Base-by-base conservation (phyloP, 345 rosid genomes). In the Populus nigra region DNA sequence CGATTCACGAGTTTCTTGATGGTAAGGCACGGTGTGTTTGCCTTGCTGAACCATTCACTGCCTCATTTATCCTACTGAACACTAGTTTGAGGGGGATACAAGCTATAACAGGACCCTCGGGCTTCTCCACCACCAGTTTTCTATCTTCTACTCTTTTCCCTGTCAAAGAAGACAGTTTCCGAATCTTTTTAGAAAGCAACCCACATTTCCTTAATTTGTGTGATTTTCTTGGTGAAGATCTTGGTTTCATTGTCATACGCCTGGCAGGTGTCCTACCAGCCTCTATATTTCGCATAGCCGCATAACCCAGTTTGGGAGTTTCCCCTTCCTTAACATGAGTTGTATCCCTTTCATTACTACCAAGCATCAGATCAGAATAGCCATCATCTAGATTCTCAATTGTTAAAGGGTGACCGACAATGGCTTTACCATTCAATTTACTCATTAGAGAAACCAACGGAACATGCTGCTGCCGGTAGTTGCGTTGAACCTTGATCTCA, bases 371-470 rank as follows among this genome's bases (percentile, higher is more conserved):
- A 75, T 82, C 84, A 68, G 68, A 75, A 70, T 83, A 79, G 53
- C 76, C 85, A 79, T 87, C 87, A 7, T 62, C 86, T 77, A 92
- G 73, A 65, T 72, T 43, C 83, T 89, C 91, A 15, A 96, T 88
- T 0, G 88, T 77, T 65, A 96, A 73, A 77, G 98, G 98, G 76
- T 91, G 97, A 31, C 99, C 99, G 45, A 90, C 78, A 73, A 96
- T 92, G 76, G 98, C 94, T 87, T 90, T 89, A 31, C 97, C 90
- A 73, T 89, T 88, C 84, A 88, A 76, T 83, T 90, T 87, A 83
- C 98, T 93, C 94, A 88, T 89, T 11, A 92, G 94, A 53, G 99
- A 96, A 77, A 96, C 93, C 78, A 96, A 69, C 0, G 98, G 99
- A 77, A 93, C 99, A 81, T 89, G 87, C 22, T 83, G 88, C 33